These are phyloP conservation scores for Aspergillus sparsus DNA, from an alignment of 495 filamentous ascomycete species.

Conservation along the genomic window DNA sequence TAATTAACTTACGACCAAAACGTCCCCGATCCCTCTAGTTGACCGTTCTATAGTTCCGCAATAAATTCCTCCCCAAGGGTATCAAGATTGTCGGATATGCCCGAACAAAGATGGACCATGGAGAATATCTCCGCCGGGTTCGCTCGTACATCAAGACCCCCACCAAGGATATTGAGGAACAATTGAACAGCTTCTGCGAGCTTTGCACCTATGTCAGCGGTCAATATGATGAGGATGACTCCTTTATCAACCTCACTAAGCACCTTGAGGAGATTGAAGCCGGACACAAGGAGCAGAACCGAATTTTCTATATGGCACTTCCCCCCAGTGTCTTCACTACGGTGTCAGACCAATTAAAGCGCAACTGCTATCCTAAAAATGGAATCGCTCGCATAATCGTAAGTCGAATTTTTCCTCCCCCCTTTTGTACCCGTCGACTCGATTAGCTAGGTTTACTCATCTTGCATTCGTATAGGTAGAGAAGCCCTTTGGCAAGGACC, in stretches of 20 bases:
- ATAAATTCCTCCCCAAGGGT: constrained; percentile 97
- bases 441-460: constrained; percentile 14
- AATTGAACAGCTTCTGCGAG: constrained; percentile 83
- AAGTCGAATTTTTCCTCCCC: constrained; percentile 31
- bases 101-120: constrained; percentile 97
- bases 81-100: constrained; percentile 99
- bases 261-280: constrained; percentile 89
- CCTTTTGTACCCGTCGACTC: neutral
- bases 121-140: constrained; percentile 89
- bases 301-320: constrained; percentile 99
- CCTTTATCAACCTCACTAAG: constrained; percentile 82
- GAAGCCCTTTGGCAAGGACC: constrained; percentile 98
- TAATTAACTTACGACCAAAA: neutral
- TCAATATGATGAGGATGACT: constrained; percentile 96
- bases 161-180: constrained; percentile 95
- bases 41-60: constrained; percentile 72
- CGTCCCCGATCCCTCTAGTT: constrained; percentile 15
- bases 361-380: constrained; percentile 87
- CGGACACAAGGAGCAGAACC: constrained; percentile 77
- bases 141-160: constrained; percentile 99
- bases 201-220: constrained; percentile 92
- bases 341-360: constrained; percentile 95
- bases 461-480: constrained; percentile 66
- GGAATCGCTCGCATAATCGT: constrained; percentile 95
- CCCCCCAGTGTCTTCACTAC: constrained; percentile 97